A percentile compares a stretch with the other conserved stretches of the same genome.
Conservation (phyloP, 2,329 filamentous ascomycete genomes). For the Fusarium denticulatum region DNA sequence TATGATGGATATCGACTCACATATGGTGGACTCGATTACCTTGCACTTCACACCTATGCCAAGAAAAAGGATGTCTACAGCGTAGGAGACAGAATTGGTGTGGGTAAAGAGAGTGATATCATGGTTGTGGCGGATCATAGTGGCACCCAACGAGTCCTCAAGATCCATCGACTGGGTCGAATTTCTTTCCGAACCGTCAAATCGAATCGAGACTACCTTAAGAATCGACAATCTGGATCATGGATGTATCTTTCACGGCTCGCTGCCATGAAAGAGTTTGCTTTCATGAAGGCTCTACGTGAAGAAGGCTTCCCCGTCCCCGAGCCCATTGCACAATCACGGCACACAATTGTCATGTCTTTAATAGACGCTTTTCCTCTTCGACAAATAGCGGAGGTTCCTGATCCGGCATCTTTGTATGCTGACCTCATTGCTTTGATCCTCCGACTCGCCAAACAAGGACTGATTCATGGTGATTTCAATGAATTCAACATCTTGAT, state of each 20-base stretch:
- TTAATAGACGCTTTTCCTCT: conserved; percentile 92
- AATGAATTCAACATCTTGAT: conserved; percentile 99
- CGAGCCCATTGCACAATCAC: conserved; percentile 85
- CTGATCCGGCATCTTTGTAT: conserved; percentile 86
- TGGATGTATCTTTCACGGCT: conserved; percentile 99
- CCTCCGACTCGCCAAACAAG: conserved; percentile 82
- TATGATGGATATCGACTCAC: conserved; percentile 98
- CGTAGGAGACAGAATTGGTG: conserved; percentile 92
- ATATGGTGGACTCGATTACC: conserved; percentile 96
- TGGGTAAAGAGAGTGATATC: conserved; percentile 98
- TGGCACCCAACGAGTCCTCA: conserved; percentile 83
- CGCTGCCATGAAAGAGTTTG: conserved; percentile 91
- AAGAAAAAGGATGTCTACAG: conserved; percentile 85
- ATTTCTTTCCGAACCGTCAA: conserved; percentile 98
- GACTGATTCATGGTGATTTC: conserved; percentile 96
- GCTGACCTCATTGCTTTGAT: conserved; percentile 91
- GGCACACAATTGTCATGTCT: conserved; percentile 97
- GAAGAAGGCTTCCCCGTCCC: conserved; percentile 91
- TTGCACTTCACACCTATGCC: conserved; percentile 91
- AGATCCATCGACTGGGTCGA: conserved; percentile 93
- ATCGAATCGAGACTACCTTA: conserved; percentile 93
- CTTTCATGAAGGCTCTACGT: conserved; percentile 88
- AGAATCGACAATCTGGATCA: conserved; percentile 79
- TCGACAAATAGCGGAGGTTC: conserved; percentile 85
- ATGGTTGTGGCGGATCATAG: conserved; percentile 87